Conservation (phyloP, 352 stramenopile genomes). For the Pythium grandisporangium region DNA sequence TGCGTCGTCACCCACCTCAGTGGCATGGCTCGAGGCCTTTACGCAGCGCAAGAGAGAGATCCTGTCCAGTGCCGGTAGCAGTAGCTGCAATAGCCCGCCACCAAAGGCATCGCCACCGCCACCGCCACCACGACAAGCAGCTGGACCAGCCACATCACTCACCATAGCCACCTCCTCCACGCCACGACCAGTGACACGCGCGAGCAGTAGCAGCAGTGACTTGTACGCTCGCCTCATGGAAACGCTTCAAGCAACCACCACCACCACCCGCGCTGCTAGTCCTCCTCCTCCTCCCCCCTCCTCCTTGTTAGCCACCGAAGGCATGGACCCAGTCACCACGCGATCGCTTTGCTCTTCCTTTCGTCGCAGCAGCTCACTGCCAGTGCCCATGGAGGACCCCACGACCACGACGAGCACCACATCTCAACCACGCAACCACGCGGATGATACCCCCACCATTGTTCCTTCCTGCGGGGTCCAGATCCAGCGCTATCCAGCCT, state of each 20-base stretch:
- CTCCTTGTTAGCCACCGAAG: not conserved
- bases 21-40: slow-evolving; percentile 48
- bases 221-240: slow-evolving; percentile 15
- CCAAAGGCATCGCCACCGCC: no score
- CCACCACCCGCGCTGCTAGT: not conserved
- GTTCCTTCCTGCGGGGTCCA: no score
- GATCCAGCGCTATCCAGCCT: no score
- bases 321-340: no score
- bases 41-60: slow-evolving; percentile 61
- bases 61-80: slow-evolving; percentile 13
- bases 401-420: not conserved
- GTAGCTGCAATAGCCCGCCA: no score
- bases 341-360: not conserved
- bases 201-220: slow-evolving; percentile 5
- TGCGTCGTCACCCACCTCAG: not conserved
- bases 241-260: slow-evolving; percentile 6
- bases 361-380: not conserved
- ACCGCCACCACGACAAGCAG: no score
- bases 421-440: no score
- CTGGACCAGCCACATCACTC: not conserved
- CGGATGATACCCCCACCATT: no score
- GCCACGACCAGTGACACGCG: not conserved
- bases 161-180: not conserved
- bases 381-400: slow-evolving; percentile 6
- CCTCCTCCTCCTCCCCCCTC: not conserved